Conservation (phyloP, 345 rosid genomes). For the Iberis pinnata region DNA sequence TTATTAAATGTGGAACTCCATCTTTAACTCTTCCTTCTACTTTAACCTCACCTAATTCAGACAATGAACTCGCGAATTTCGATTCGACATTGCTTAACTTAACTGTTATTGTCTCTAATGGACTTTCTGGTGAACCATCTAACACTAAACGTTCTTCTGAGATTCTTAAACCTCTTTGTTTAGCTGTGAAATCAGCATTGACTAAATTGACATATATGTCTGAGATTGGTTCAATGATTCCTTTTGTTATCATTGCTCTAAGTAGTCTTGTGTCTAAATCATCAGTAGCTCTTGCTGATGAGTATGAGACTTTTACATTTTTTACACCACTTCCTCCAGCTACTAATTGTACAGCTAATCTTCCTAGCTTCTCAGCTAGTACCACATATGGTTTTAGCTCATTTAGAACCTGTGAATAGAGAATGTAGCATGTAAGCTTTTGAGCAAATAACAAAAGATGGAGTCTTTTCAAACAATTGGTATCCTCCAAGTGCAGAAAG, state of each 20-base stretch:
- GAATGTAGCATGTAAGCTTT: slow-evolving; percentile 13
- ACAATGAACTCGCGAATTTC: slow-evolving; percentile 71
- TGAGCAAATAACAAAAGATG: not conserved
- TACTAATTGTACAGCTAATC: slow-evolving; percentile 76
- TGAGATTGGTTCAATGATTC: slow-evolving; percentile 80
- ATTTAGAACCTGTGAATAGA: slow-evolving; percentile 54
- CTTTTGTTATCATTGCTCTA: slow-evolving; percentile 89
- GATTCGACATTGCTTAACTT: slow-evolving; percentile 74
- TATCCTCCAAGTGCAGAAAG: not conserved
- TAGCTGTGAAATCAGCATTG: slow-evolving; percentile 84
- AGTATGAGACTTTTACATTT: slow-evolving; percentile 61
- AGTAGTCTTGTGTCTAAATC: slow-evolving; percentile 88
- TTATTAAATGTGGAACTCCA: slow-evolving; percentile 73
- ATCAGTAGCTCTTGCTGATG: slow-evolving; percentile 73
- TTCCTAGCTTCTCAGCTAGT: slow-evolving; percentile 76
- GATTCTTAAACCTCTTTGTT: slow-evolving; percentile 76
- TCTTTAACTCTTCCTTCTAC: slow-evolving; percentile 84
- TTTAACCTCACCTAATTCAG: slow-evolving; percentile 68
- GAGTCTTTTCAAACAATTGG: not conserved
- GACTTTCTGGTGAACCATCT: slow-evolving; percentile 75
- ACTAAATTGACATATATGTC: slow-evolving; percentile 74
- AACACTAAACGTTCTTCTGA: slow-evolving; percentile 64
- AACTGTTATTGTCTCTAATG: slow-evolving; percentile 66
- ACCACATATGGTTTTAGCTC: slow-evolving; percentile 77
- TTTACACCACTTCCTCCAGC: slow-evolving; percentile 88